Percentiles rank a stretch among this genome's conserved stretches.
Conservation (phyloP, 2,329 filamentous ascomycete genomes). For the Didymellaceae sp. region DNA sequence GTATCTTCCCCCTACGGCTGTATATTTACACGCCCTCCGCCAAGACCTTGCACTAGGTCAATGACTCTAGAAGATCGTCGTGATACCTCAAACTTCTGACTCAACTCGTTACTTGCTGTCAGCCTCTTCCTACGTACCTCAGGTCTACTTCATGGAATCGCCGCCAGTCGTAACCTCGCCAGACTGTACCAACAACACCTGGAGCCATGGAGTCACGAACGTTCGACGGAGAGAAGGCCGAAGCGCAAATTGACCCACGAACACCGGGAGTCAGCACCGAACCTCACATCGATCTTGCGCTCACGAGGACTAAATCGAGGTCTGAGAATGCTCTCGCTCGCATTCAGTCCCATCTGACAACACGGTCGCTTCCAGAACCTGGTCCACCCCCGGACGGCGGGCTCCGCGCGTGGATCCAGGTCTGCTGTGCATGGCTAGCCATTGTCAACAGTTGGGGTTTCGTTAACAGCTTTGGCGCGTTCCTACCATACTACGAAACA, state of each 20-base stretch:
- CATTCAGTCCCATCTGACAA: slow-evolving; percentile 48
- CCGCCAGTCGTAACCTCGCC: too few species aligned
- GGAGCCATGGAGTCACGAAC: neutral
- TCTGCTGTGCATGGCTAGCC: slow-evolving; percentile 40
- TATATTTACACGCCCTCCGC: neutral
- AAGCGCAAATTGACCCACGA: slow-evolving; percentile 6
- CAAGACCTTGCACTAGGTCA: slow-evolving; percentile 1
- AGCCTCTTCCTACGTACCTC: too few species aligned
- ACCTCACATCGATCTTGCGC: slow-evolving; percentile 5
- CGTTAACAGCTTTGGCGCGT: slow-evolving; percentile 53
- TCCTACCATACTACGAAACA: slow-evolving; percentile 56
- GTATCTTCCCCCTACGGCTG: too few species aligned
- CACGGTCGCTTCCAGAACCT: slow-evolving; percentile 29
- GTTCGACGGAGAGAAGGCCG: slow-evolving; percentile 19
- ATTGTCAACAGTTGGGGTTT: slow-evolving; percentile 50
- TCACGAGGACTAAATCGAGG: slow-evolving; percentile 23
- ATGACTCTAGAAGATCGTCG: slow-evolving; percentile 8
- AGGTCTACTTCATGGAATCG: neutral
- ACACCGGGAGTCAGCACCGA: slow-evolving; percentile 8
- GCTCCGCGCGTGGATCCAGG: slow-evolving; percentile 41
- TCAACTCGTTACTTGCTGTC: neutral
- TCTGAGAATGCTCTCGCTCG: slow-evolving; percentile 25
- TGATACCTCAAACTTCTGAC: neutral
- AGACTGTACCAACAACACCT: neutral
- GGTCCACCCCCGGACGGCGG: slow-evolving; percentile 51